phyloP scores from a whole-genome alignment of 345 rosid genomes.

The Salix exigua region DNA sequence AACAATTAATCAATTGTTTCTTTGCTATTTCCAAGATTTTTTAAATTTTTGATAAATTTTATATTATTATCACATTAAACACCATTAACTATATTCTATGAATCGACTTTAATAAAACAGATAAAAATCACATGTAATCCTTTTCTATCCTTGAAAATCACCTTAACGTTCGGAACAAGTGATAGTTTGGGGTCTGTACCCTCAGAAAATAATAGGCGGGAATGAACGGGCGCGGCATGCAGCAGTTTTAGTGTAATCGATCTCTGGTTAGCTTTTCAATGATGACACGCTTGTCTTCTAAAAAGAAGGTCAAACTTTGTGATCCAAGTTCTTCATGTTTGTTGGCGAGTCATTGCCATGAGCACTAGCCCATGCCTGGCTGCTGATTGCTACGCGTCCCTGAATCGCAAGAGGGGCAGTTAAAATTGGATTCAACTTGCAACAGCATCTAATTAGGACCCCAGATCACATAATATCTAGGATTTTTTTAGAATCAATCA shows the following conservation, averaged over 20 bases:
- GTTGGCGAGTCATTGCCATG: not conserved
- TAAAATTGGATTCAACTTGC: not conserved
- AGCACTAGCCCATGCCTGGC: not conserved
- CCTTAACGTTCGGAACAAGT: too few relatives aligned
- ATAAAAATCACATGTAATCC: too few relatives aligned
- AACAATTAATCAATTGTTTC: not conserved
- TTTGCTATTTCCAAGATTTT: not conserved
- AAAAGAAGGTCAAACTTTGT: not conserved
- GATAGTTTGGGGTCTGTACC: not conserved
- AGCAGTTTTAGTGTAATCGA: not conserved
- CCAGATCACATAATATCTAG: not conserved
- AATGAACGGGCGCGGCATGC: not conserved
- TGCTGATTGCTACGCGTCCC: not conserved
- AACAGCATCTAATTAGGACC: not conserved
- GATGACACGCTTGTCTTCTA: not conserved
- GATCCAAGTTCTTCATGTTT: not conserved
- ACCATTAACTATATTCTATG: too few relatives aligned
- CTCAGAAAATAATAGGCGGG: not conserved
- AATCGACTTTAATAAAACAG: too few relatives aligned
- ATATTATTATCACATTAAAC: too few relatives aligned
- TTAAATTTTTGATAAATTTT: too few relatives aligned
- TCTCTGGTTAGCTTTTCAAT: constrained; percentile 3
- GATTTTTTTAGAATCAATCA: not conserved
- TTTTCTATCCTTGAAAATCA: too few relatives aligned
- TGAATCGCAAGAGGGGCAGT: not conserved